Percentiles rank a stretch among this genome's conserved stretches.
phyloP scores from a whole-genome alignment of 2,329 filamentous ascomycete genomes.

The Alternaria viburni region DNA sequence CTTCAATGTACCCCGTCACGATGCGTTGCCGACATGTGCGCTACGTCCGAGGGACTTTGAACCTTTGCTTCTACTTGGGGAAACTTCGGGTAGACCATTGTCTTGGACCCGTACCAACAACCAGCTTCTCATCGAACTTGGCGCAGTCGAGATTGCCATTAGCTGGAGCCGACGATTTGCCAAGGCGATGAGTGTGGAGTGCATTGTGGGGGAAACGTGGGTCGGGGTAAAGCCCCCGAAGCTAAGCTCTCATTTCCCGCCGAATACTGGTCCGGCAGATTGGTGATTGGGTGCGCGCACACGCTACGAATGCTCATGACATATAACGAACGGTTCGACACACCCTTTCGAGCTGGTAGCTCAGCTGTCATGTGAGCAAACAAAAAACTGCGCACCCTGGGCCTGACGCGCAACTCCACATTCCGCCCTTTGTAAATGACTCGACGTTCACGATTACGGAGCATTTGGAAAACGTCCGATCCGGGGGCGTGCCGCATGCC shows the following conservation, averaged over 20 bases:
- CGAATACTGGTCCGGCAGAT: slow-evolving; percentile 11
- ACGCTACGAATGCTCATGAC: slow-evolving; percentile 1
- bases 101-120: background rate
- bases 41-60: slow-evolving; percentile 10
- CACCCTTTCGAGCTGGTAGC: background rate
- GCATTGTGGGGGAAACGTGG: slow-evolving; percentile 10
- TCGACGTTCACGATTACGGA: background rate
- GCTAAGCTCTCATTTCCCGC: slow-evolving; percentile 1
- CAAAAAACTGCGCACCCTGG: background rate
- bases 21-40: background rate
- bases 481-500: background rate
- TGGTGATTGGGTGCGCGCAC: slow-evolving; percentile 10
- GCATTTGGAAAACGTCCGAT: background rate
- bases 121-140: background rate
- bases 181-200: slow-evolving; percentile 23
- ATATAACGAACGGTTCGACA: background rate
- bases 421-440: background rate
- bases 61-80: slow-evolving; percentile 3
- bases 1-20: background rate
- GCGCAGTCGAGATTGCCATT: background rate
- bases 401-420: slow-evolving; percentile 10
- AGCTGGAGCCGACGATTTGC: slow-evolving; percentile 8
- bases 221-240: slow-evolving; percentile 9
- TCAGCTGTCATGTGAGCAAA: slow-evolving; percentile 5
- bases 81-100: slow-evolving; percentile 4